Conservation (phyloP, 192 early-diverging fungal genomes). For the Phlyctochytrium planicorne region DNA sequence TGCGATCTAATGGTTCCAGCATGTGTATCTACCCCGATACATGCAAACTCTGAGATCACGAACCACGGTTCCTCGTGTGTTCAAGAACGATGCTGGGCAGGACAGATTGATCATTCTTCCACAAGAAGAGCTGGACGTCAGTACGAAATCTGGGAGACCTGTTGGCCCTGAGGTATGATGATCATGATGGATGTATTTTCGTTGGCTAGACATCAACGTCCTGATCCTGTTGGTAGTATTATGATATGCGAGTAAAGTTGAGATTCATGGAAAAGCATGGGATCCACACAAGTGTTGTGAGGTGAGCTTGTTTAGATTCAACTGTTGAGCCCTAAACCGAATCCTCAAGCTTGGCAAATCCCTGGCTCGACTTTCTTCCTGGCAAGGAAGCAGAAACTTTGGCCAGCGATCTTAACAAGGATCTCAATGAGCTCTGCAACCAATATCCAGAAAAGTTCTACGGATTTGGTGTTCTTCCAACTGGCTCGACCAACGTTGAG, state of each 20-base stretch:
- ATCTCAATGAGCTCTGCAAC: constrained; percentile 24
- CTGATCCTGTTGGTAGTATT: too few relatives aligned
- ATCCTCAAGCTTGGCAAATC: constrained; percentile 28
- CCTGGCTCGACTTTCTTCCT: constrained; percentile 26
- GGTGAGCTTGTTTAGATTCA: not conserved
- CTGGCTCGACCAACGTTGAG: constrained; percentile 8
- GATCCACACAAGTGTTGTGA: constrained; percentile 22
- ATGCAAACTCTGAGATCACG: constrained; percentile 2
- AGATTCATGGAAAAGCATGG: constrained; percentile 24
- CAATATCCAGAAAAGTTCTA: constrained; percentile 19
- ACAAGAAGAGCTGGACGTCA: constrained; percentile 20
- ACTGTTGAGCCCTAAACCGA: too few relatives aligned
- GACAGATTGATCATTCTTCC: constrained; percentile 23
- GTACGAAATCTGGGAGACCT: constrained; percentile 13
- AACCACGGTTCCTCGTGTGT: constrained; percentile 14
- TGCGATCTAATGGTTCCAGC: not conserved
- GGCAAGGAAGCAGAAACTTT: constrained; percentile 11
- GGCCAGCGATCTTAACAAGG: constrained; percentile 33
- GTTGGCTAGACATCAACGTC: too few relatives aligned
- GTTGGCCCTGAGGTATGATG: constrained; percentile 21
- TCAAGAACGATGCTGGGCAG: constrained; percentile 13
- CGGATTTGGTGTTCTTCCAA: constrained; percentile 35
- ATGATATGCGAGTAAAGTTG: constrained; percentile 13
- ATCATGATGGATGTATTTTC: too few relatives aligned
- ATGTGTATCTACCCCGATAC: not conserved